phyloP scores from a whole-genome alignment of 352 stramenopile species.

The Pythium dissimile region DNA sequence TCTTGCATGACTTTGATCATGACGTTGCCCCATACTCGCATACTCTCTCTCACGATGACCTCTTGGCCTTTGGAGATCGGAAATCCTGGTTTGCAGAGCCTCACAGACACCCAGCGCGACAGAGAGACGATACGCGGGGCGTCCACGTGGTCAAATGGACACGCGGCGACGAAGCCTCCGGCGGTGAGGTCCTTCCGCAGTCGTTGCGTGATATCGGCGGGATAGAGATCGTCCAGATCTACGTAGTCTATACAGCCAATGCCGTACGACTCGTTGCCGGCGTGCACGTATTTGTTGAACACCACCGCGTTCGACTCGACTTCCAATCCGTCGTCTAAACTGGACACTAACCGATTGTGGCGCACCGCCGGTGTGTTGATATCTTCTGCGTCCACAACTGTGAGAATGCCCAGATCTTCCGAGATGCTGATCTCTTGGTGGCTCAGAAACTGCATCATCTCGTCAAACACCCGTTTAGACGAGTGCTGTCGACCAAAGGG shows the following conservation, averaged over 20 bases:
- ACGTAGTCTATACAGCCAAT: constrained; percentile 26
- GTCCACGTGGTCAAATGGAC: background rate
- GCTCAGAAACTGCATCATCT: constrained; percentile 10
- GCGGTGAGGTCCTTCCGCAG: constrained; percentile 12
- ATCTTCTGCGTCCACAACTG: constrained; percentile 17
- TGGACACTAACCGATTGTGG: constrained; percentile 12
- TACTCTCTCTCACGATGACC: constrained; percentile 9
- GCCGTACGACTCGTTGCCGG: background rate
- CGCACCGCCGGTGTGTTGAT: constrained; percentile 1
- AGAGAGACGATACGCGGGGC: constrained; percentile 10
- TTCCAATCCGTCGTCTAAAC: constrained; percentile 9
- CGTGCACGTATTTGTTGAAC: constrained; percentile 11
- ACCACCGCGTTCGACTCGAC: constrained; percentile 17
- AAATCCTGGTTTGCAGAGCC: constrained; percentile 8
- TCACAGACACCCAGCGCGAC: constrained; percentile 8
- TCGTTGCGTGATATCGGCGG: constrained; percentile 23
- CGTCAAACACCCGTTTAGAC: constrained; percentile 13
- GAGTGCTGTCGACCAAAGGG: background rate
- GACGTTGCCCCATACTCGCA: constrained; percentile 14
- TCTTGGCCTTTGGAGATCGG: constrained; percentile 9
- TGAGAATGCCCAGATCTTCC: constrained; percentile 20
- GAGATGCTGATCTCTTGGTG: constrained; percentile 25
- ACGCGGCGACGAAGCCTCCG: constrained; percentile 5
- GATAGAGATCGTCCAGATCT: constrained; percentile 39
- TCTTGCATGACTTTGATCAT: constrained; percentile 25